Evolutionary conservation across 164 flowering plant genomes (phyloP).

Genomic region (Piper betle): DNA sequence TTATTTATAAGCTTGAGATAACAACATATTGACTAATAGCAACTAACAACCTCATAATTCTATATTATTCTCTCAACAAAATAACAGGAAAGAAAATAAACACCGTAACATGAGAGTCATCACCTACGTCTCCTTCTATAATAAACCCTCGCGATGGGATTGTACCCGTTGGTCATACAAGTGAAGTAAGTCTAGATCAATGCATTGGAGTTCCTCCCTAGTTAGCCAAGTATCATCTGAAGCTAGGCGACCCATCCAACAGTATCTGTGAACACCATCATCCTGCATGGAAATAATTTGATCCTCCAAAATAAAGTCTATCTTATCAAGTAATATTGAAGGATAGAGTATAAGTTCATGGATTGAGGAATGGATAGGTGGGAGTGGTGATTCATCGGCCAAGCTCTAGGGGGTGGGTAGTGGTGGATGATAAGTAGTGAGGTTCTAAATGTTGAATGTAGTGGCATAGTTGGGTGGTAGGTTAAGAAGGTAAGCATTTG

Average conservation of each 20-base stretch:
- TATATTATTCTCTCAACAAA: too few species aligned
- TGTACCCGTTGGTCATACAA: too few species aligned
- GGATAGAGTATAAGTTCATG: neutral
- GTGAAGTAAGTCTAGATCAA: too few species aligned
- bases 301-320: neutral
- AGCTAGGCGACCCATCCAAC: neutral
- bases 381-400: neutral
- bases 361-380: neutral
- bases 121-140: too few species aligned
- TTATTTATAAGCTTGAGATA: too few species aligned
- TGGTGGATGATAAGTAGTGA: neutral
- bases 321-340: neutral
- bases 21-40: too few species aligned
- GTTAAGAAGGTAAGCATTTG: neutral
- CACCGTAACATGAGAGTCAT: too few species aligned
- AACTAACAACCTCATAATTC: too few species aligned
- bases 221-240: neutral
- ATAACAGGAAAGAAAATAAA: too few species aligned
- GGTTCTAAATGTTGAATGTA: neutral
- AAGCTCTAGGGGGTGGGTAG: neutral
- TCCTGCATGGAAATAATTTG: neutral
- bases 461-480: neutral
- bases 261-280: neutral
- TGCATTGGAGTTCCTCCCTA: too few species aligned
- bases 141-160: too few species aligned